Conservation (phyloP, 1,139 yeast species). For the Sugiyamaella neomexicana region DNA sequence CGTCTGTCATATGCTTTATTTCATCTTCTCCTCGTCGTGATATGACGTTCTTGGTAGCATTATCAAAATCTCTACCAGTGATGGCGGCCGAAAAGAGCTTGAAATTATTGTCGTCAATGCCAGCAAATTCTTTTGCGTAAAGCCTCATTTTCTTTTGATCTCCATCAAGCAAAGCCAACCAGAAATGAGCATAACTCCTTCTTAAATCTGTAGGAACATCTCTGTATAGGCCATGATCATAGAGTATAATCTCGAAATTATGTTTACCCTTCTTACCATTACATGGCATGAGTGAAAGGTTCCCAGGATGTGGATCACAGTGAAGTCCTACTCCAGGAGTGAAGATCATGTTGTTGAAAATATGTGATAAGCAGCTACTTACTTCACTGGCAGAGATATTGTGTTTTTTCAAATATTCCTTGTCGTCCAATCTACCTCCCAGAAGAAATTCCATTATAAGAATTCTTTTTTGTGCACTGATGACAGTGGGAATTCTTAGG, state of each 20-base stretch:
- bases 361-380: conserved; percentile 80
- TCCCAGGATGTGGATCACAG: conserved; percentile 99
- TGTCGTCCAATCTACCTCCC: conserved; percentile 82
- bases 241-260: conserved; percentile 86
- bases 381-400: conserved; percentile 75
- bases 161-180: conserved; percentile 83
- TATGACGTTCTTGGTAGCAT: conserved; percentile 65
- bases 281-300: conserved; percentile 68
- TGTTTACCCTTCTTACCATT: conserved; percentile 45
- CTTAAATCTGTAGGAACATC: conserved; percentile 76
- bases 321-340: conserved; percentile 89
- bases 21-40: conserved; percentile 57
- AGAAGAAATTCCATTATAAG: conserved; percentile 82
- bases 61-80: conserved; percentile 78
- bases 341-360: conserved; percentile 93
- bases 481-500: conserved; percentile 70
- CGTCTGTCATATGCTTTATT: conserved; percentile 61
- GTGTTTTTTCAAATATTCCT: conserved; percentile 60
- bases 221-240: conserved; percentile 94
- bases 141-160: conserved; percentile 63
- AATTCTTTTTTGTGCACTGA: conserved; percentile 66
- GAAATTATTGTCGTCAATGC: conserved; percentile 76
- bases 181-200: conserved; percentile 82
- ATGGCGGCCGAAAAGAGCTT: conserved; percentile 88
- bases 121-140: conserved; percentile 78